Conservation (phyloP, 306 rosid species). For the Ormosia emarginata region DNA sequence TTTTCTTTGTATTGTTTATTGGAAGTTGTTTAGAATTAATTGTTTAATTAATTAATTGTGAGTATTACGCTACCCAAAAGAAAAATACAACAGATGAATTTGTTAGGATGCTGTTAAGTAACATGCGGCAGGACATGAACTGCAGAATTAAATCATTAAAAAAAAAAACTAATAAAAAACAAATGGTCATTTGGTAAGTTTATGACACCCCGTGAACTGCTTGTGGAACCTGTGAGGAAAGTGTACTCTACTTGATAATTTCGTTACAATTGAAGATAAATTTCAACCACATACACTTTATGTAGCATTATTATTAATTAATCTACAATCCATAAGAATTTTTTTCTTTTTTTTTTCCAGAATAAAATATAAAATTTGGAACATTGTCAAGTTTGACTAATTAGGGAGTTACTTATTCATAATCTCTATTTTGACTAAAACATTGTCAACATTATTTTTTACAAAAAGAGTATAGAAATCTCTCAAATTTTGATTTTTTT, state of each 20-base stretch:
- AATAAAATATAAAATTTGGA: neutral
- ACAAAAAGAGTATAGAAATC: too few species aligned
- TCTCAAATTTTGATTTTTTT: too few species aligned
- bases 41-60: too few species aligned
- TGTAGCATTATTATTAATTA: neutral
- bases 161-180: neutral
- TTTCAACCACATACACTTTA: neutral
- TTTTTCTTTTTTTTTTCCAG: neutral
- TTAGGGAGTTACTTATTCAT: neutral
- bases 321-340: neutral
- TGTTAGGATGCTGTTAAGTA: neutral
- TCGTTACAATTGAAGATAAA: neutral
- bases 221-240: conserved; percentile 10
- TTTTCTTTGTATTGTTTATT: too few species aligned
- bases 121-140: neutral
- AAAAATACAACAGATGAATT: neutral
- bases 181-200: neutral
- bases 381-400: neutral
- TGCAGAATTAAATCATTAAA: neutral
- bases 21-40: too few species aligned
- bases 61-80: neutral
- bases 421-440: neutral
- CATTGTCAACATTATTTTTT: neutral
- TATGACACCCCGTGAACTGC: neutral
- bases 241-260: neutral